Evolutionary conservation across 352 stramenopile species (phyloP).

Genomic region (Phytopythium oedochilum): DNA sequence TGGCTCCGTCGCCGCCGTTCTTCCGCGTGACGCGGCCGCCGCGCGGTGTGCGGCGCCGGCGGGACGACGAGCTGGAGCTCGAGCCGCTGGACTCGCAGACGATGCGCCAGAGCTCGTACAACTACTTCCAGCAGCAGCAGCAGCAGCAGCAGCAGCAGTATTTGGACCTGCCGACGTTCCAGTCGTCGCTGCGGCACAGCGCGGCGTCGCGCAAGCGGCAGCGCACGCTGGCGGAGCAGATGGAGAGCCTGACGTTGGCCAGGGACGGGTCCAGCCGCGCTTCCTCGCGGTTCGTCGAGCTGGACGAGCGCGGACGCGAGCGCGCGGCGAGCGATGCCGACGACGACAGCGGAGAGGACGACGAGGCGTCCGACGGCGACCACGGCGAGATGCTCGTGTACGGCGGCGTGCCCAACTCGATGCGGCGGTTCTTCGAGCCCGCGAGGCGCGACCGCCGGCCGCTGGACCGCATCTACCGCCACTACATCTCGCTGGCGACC

Average conservation of each 20-base stretch:
- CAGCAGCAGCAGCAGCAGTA: not conserved
- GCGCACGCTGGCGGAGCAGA: slow-evolving; percentile 55
- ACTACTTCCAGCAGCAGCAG: slow-evolving; percentile 56
- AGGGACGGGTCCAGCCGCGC: not conserved
- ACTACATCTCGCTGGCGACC: slow-evolving; percentile 44
- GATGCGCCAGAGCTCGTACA: slow-evolving; percentile 68
- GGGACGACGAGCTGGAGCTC: slow-evolving; percentile 49
- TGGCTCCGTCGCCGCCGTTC: slow-evolving; percentile 2
- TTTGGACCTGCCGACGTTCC: slow-evolving; percentile 13
- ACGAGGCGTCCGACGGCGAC: slow-evolving; percentile 9
- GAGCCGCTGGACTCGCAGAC: slow-evolving; percentile 63
- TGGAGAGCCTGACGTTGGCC: slow-evolving; percentile 24
- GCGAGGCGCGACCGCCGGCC: slow-evolving; percentile 22
- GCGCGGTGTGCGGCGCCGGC: slow-evolving; percentile 39
- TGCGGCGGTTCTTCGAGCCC: slow-evolving; percentile 46
- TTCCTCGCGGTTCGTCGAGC: slow-evolving; percentile 14
- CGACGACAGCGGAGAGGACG: slow-evolving; percentile 9
- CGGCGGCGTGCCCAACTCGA: slow-evolving; percentile 18
- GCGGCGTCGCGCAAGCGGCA: slow-evolving; percentile 39
- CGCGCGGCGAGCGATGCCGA: slow-evolving; percentile 17
- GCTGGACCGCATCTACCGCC: slow-evolving; percentile 64
- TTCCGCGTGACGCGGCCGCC: slow-evolving; percentile 8
- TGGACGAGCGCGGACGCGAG: slow-evolving; percentile 15
- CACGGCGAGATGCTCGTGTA: slow-evolving; percentile 25
- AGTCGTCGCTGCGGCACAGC: slow-evolving; percentile 13